A percentile compares a stretch with the other conserved stretches of the same genome.
These are phyloP conservation scores for Trypanosoma lewisi DNA, from an alignment of 208 protist genomes.

Conservation along the genomic window DNA sequence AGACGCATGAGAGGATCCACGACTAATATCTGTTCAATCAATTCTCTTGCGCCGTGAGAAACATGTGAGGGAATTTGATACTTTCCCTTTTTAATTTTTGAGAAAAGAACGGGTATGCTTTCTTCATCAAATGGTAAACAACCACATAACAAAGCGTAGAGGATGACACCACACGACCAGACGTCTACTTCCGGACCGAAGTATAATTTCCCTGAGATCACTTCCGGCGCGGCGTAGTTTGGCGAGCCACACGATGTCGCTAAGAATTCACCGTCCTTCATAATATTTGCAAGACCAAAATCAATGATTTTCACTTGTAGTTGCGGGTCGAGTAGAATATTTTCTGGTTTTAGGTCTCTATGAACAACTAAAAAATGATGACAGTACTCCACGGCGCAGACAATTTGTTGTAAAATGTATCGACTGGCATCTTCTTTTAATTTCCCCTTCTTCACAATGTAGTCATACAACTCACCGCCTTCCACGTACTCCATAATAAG, in stretches of 20 bases:
- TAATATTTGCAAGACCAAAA: constrained; percentile 95
- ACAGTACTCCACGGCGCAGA: constrained; percentile 98
- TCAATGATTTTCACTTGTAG: constrained; percentile 94
- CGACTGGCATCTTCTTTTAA: constrained; percentile 93
- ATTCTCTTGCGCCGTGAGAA: constrained; percentile 46
- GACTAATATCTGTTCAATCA: constrained; percentile 87
- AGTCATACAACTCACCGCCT: constrained; percentile 99
- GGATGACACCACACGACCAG: constrained; percentile 95
- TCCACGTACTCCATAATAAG: constrained; percentile 99
- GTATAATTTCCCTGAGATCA: constrained; percentile 92
- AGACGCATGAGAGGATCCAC: constrained; percentile 89
- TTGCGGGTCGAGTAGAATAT: constrained; percentile 86
- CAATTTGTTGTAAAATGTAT: constrained; percentile 98
- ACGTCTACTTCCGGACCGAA: constrained; percentile 92
- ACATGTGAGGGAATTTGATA: constrained; percentile 79
- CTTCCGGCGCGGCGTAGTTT: constrained; percentile 94
- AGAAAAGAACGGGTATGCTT: constrained; percentile 88
- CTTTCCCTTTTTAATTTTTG: constrained; percentile 89
- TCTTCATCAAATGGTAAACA: constrained; percentile 93
- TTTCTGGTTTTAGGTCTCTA: constrained; percentile 94
- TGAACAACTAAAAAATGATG: constrained; percentile 95
- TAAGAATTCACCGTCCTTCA: constrained; percentile 88
- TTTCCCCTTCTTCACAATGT: constrained; percentile 97
- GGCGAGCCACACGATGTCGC: constrained; percentile 92
- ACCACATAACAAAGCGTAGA: constrained; percentile 92